Evolutionary conservation across 2,329 filamentous ascomycete species (phyloP).

Genomic region (Neonectria magnoliae): DNA sequence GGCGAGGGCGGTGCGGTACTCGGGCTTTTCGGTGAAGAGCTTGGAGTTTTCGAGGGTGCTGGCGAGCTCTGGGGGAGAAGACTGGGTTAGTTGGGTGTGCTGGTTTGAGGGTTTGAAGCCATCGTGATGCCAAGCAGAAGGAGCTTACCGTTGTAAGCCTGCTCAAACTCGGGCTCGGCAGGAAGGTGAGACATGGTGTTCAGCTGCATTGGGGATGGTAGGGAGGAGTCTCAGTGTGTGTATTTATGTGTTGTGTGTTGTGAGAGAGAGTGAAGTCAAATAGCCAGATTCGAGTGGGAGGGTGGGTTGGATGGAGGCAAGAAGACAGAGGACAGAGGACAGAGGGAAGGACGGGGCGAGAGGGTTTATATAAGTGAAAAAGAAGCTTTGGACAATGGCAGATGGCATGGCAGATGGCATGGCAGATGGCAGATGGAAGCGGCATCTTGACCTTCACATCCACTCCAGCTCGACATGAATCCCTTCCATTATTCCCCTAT

Average conservation of each 20-base stretch:
- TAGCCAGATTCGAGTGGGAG: conserved; percentile 12
- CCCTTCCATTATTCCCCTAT: conserved; percentile 24
- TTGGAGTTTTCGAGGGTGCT: conserved; percentile 94
- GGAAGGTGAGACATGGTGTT: conserved; percentile 82
- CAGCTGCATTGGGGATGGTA: conserved; percentile 33
- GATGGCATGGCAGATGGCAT: no score
- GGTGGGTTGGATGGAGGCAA: conserved; percentile 16
- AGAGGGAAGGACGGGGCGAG: conserved; percentile 17
- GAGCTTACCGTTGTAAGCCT: conserved; percentile 89
- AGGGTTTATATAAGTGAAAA: conserved; percentile 24
- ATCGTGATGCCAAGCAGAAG: conserved; percentile 21
- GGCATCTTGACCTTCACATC: conserved; percentile 6
- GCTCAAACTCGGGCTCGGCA: conserved; percentile 95
- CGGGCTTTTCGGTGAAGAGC: conserved; percentile 92
- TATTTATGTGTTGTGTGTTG: conserved; percentile 9
- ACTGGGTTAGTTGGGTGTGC: conserved; percentile 9
- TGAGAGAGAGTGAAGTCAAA: conserved; percentile 3
- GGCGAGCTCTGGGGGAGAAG: conserved; percentile 75
- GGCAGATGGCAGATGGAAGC: background rate
- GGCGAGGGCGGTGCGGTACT: conserved; percentile 90
- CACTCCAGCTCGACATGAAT: conserved; percentile 11
- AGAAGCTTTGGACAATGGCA: background rate
- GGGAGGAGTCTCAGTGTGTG: background rate
- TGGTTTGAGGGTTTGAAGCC: background rate
- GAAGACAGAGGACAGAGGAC: conserved; percentile 7